These are phyloP conservation scores for Blastobotrys attinorum DNA, from an alignment of 805 yeast genomes.

Conservation along the genomic window DNA sequence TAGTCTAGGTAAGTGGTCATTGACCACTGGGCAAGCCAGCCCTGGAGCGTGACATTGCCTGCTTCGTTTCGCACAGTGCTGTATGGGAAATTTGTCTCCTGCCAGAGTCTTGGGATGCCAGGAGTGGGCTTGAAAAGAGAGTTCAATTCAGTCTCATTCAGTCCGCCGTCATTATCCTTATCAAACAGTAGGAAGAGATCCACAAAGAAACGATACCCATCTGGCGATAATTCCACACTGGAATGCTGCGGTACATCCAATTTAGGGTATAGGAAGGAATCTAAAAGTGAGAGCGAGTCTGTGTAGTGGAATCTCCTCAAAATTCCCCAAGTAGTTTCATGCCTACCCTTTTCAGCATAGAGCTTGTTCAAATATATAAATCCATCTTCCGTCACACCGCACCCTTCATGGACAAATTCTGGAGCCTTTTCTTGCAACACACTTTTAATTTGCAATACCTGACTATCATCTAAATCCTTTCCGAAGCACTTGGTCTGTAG, in stretches of 20 bases:
- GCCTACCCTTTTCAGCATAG: slow-evolving; percentile 87
- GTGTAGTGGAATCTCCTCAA: slow-evolving; percentile 83
- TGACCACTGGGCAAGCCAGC: slow-evolving; percentile 99
- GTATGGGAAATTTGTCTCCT: slow-evolving; percentile 73
- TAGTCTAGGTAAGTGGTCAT: slow-evolving; percentile 87
- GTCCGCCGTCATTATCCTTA: slow-evolving; percentile 94
- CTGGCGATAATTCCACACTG: slow-evolving; percentile 78
- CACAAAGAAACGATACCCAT: slow-evolving; percentile 85
- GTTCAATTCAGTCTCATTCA: slow-evolving; percentile 62
- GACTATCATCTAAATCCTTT: slow-evolving; percentile 39
- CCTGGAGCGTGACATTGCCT: slow-evolving; percentile 87
- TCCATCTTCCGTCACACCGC: slow-evolving; percentile 66
- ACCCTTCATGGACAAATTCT: slow-evolving; percentile 21
- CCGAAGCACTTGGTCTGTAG: slow-evolving; percentile 74
- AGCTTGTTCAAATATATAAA: slow-evolving; percentile 70
- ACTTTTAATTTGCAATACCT: slow-evolving; percentile 33
- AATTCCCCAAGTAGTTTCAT: slow-evolving; percentile 96
- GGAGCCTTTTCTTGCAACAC: slow-evolving; percentile 29
- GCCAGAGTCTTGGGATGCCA: slow-evolving; percentile 85
- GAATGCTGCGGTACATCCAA: slow-evolving; percentile 16
- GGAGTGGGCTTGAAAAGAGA: slow-evolving; percentile 83
- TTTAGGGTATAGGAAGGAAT: slow-evolving; percentile 67
- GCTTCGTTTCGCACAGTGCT: slow-evolving; percentile 85
- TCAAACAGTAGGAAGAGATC: slow-evolving; percentile 84
- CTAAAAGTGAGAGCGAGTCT: slow-evolving; percentile 79